Conservation (phyloP, 352 stramenopile genomes). For the Phytopythium mirpurense region DNA sequence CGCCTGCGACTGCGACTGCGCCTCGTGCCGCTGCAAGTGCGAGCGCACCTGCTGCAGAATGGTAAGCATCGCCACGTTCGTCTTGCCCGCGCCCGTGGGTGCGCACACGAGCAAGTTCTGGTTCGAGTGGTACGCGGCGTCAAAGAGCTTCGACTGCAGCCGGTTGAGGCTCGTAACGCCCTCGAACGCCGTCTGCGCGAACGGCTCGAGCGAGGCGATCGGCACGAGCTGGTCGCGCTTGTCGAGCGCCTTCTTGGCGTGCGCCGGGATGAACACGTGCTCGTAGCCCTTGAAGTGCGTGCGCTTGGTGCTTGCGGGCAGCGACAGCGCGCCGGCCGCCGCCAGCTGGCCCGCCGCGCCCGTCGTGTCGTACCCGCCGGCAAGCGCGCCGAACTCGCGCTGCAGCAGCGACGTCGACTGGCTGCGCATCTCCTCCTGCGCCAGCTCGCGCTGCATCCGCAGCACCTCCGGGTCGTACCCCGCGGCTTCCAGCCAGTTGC, state of each 20-base stretch:
- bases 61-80: slow-evolving; percentile 98
- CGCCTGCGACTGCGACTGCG: slow-evolving; percentile 5
- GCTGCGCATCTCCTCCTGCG: slow-evolving; percentile 49
- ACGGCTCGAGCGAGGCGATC: slow-evolving; percentile 60
- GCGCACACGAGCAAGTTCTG: slow-evolving; percentile 97
- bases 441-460: slow-evolving; percentile 63
- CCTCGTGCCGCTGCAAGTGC: slow-evolving; percentile 40
- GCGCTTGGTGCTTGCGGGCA: slow-evolving; percentile 61
- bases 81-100: slow-evolving; percentile 95
- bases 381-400: slow-evolving; percentile 61
- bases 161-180: slow-evolving; percentile 91
- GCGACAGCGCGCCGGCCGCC: slow-evolving; percentile 40
- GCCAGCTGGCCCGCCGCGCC: slow-evolving; percentile 58
- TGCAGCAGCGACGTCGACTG: slow-evolving; percentile 71
- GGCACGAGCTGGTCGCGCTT: slow-evolving; percentile 56
- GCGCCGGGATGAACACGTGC: slow-evolving; percentile 75
- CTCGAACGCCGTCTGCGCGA: slow-evolving; percentile 74
- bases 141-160: slow-evolving; percentile 97
- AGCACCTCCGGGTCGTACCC: slow-evolving; percentile 79
- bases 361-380: slow-evolving; percentile 68
- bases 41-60: slow-evolving; percentile 91
- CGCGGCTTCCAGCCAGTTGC: slow-evolving; percentile 69
- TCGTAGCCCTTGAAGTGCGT: slow-evolving; percentile 82
- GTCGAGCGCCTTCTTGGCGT: slow-evolving; percentile 50
- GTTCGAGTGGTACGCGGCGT: slow-evolving; percentile 93